Conservation (phyloP, 2,329 filamentous ascomycete species). For the Penicillium sclerotigenum region DNA sequence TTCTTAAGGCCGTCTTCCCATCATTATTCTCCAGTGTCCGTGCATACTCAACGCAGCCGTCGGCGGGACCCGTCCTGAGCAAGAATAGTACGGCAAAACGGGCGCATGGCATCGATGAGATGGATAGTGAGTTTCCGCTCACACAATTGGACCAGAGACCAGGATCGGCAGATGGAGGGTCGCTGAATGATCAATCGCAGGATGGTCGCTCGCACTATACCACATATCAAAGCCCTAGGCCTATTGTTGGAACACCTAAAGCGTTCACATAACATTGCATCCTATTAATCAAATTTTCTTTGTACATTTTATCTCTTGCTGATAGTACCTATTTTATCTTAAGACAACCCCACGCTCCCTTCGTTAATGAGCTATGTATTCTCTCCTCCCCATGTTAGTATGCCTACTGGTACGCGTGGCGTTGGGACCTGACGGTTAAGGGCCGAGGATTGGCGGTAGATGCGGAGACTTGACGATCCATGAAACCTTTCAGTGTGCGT, state of each 20-base stretch:
- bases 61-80: neutral
- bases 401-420: too few species aligned
- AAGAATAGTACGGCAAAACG: conserved; percentile 4
- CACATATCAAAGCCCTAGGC: neutral
- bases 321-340: neutral
- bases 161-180: neutral
- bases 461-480: too few species aligned
- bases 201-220: conserved; percentile 4
- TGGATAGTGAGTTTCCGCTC: conserved; percentile 14
- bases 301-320: neutral
- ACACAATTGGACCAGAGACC: neutral
- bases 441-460: too few species aligned
- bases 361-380: too few species aligned
- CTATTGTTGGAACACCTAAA: neutral
- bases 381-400: too few species aligned
- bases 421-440: too few species aligned
- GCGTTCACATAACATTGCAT: neutral
- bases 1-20: conserved; percentile 18
- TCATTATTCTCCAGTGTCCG: conserved; percentile 9
- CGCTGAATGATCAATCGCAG: conserved; percentile 9
- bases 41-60: conserved; percentile 5
- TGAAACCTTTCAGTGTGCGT: too few species aligned
- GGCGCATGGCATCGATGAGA: conserved; percentile 5
- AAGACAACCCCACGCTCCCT: too few species aligned
- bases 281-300: neutral